phyloP scores from a whole-genome alignment of 257 asterid species.

The Solanum virginianum region DNA sequence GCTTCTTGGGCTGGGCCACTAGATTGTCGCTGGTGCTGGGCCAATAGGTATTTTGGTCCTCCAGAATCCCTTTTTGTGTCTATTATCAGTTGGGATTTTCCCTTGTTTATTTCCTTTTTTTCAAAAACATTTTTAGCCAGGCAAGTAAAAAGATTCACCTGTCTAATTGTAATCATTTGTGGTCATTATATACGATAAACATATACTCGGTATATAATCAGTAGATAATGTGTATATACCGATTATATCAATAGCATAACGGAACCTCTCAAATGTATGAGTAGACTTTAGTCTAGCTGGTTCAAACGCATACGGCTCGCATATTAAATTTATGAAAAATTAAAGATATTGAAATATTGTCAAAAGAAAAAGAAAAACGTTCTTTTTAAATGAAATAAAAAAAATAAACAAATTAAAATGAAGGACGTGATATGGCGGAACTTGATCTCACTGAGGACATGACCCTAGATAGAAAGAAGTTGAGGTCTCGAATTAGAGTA shows the following conservation, averaged over 20 bases:
- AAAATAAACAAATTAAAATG: background rate
- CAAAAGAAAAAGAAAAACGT: accelerated
- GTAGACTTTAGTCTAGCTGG: background rate
- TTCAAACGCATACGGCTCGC: background rate
- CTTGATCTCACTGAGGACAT: too few species aligned
- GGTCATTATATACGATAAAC: background rate
- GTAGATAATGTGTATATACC: background rate
- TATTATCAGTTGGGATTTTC: background rate
- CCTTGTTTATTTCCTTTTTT: background rate
- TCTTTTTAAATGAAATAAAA: background rate
- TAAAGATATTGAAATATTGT: background rate
- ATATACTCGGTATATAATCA: background rate
- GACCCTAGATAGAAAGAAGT: too few species aligned
- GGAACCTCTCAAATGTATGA: background rate
- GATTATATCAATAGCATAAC: background rate
- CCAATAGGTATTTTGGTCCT: background rate
- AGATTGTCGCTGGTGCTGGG: background rate
- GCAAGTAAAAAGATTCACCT: background rate
- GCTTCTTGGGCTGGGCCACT: background rate
- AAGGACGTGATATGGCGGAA: too few species aligned
- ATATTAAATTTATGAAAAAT: background rate
- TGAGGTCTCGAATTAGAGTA: too few species aligned
- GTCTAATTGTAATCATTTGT: background rate
- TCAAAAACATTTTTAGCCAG: background rate
- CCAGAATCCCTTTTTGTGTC: background rate